These are phyloP conservation scores for Pseudogymnoascus sp. DNA, from an alignment of 2,329 filamentous ascomycete genomes.

Conservation along the genomic window DNA sequence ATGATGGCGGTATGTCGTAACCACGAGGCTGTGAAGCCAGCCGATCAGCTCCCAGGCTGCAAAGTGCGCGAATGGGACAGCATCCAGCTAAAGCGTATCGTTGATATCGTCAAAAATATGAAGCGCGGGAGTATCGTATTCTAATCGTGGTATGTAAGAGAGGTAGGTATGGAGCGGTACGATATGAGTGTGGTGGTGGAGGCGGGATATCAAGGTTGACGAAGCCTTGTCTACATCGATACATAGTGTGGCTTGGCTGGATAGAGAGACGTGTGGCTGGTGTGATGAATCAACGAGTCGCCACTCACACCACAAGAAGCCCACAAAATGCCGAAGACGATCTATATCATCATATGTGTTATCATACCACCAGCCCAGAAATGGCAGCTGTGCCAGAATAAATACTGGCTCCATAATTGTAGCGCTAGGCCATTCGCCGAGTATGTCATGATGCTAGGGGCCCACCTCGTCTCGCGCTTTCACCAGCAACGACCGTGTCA, in stretches of 20 bases:
- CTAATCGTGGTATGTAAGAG: constrained; percentile 6
- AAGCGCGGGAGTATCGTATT: background rate
- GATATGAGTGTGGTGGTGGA: background rate
- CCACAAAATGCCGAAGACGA: background rate
- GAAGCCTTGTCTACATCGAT: background rate
- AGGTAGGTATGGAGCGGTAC: background rate
- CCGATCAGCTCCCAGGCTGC: constrained; percentile 23
- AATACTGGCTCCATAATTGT: background rate
- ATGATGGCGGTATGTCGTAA: constrained; percentile 20
- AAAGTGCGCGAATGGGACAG: constrained; percentile 5
- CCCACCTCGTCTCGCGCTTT: too few relatives aligned
- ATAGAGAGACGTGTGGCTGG: background rate
- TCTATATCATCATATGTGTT: background rate
- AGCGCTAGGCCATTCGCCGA: background rate
- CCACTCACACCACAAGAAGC: background rate
- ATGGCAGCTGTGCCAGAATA: background rate
- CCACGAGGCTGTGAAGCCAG: constrained; percentile 17
- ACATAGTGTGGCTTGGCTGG: constrained; percentile 2
- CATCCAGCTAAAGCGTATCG: constrained; percentile 11
- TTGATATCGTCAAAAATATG: background rate
- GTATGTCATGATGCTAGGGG: background rate
- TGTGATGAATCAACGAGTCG: constrained; percentile 7
- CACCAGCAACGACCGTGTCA: background rate
- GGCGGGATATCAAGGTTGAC: background rate
- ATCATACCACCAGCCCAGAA: background rate